Percentiles rank a stretch among this genome's conserved stretches.
Conservation (phyloP, 1,139 yeast species). For the Taiozyma sp. region DNA sequence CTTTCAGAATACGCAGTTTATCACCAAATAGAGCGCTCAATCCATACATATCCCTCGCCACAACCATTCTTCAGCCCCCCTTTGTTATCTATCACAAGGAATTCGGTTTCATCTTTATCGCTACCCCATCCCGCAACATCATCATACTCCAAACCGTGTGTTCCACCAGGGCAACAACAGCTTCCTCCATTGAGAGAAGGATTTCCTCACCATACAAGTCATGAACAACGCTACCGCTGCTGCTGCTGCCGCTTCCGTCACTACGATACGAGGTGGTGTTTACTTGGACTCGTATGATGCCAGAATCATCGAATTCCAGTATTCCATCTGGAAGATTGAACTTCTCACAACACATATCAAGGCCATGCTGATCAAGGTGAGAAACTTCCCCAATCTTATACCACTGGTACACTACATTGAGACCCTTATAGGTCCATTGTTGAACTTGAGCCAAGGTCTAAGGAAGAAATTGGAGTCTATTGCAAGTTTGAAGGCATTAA, state of each 20-base stretch:
- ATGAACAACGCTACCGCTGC: slow-evolving; percentile 3
- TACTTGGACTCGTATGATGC: slow-evolving; percentile 25
- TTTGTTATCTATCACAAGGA: too few relatives aligned
- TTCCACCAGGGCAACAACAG: too few relatives aligned
- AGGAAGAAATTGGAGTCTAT: slow-evolving; percentile 38
- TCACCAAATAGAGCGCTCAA: too few relatives aligned
- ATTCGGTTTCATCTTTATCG: too few relatives aligned
- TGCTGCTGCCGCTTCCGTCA: slow-evolving; percentile 9
- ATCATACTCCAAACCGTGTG: background rate
- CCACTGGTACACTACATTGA: slow-evolving; percentile 28
- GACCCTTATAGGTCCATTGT: slow-evolving; percentile 37
- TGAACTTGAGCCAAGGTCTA: slow-evolving; percentile 46
- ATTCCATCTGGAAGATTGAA: slow-evolving; percentile 26
- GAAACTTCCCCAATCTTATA: slow-evolving; percentile 8
- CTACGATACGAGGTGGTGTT: slow-evolving; percentile 9
- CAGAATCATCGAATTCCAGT: slow-evolving; percentile 13
- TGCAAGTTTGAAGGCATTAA: slow-evolving; percentile 31
- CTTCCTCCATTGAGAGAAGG: too few relatives aligned
- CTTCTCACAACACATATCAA: slow-evolving; percentile 20
- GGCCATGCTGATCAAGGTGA: slow-evolving; percentile 21
- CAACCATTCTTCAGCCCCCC: too few relatives aligned
- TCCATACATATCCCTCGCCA: too few relatives aligned
- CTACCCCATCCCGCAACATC: background rate
- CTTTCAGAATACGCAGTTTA: too few relatives aligned
- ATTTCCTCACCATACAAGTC: background rate